Base-by-base conservation (phyloP, 495 filamentous ascomycete species). In the Hypoxylon fuscum region DNA sequence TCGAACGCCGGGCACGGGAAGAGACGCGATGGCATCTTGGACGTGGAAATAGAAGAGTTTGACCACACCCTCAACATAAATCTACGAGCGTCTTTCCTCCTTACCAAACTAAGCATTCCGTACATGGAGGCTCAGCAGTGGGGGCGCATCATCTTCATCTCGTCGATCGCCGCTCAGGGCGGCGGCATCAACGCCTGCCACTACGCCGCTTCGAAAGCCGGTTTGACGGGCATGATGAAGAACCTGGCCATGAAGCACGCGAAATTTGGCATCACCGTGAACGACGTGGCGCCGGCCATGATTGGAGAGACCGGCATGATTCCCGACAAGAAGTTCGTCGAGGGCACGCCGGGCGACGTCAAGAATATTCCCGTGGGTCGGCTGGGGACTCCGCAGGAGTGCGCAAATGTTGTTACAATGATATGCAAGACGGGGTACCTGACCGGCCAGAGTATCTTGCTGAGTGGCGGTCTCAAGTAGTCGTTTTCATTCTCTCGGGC, bases 271-370 rank as follows among this genome's bases (percentile, higher is more conserved):
- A 88, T 92, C 61, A 91, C 88, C 18, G 85, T 90, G 34, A 91
- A 92, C 49, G 88, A 88, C 66, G 86, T 92, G 2, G 87, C 88
- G 11, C 89, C 89, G 0, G 88, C 88, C 8, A 86, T 91, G 85
- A 90, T 91, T 56, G 85, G 86, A 8, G 84, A 86, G 5, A 90
- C 86, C 12, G 81, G 83, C 0, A 87, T 89, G 85, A 80, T 88
- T 47, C 86, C 87, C 2, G 83, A 83, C 34, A 78, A 76, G 10
- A 77, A 83, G 49, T 74, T 77, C 15, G 80, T 83, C 8, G 64
- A 76, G 51, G 72, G 72, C 5, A 71, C 75, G 25, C 78, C 83
- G 1, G 83, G 83, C 12, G 80, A 82, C 41, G 81, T 81, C 11
- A 69, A 40, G 37, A 74, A 75, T 68, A 88, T 91, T 46, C 89